These are phyloP conservation scores for Massarina eburnea DNA, from an alignment of 2,329 filamentous ascomycete species.

Conservation along the genomic window DNA sequence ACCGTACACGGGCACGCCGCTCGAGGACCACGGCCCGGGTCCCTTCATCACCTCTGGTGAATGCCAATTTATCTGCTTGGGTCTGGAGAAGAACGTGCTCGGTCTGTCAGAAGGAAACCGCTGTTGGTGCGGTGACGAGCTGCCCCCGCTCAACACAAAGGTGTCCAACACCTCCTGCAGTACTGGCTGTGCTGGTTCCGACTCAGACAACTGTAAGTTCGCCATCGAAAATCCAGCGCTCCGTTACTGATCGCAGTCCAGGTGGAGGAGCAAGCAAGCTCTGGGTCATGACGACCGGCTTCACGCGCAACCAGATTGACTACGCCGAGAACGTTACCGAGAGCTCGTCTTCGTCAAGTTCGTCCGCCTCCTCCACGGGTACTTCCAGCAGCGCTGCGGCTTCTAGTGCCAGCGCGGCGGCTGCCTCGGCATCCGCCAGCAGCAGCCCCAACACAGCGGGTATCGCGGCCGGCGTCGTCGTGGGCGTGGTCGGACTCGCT, in stretches of 20 bases:
- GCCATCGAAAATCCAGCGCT: neutral
- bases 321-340: slow-evolving; percentile 31
- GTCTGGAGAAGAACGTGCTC: slow-evolving; percentile 57
- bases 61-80: slow-evolving; percentile 56
- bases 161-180: slow-evolving; percentile 64
- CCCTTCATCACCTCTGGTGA: slow-evolving; percentile 58
- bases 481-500: slow-evolving; percentile 72
- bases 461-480: slow-evolving; percentile 85
- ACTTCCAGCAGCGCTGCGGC: slow-evolving; percentile 22
- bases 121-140: slow-evolving; percentile 73
- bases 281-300: slow-evolving; percentile 56
- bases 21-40: slow-evolving; percentile 52
- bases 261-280: slow-evolving; percentile 60
- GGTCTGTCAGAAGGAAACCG: slow-evolving; percentile 61
- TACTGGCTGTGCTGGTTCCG: slow-evolving; percentile 65
- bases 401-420: slow-evolving; percentile 47
- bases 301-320: slow-evolving; percentile 42
- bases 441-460: slow-evolving; percentile 69
- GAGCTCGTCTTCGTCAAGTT: slow-evolving; percentile 24
- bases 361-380: neutral
- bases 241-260: slow-evolving; percentile 37
- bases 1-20: slow-evolving; percentile 43
- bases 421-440: slow-evolving; percentile 29
- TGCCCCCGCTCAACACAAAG: slow-evolving; percentile 61
- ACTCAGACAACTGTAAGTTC: slow-evolving; percentile 63